phyloP scores from a whole-genome alignment of 2,329 filamentous ascomycete species.

The Trichoderma harzianum region DNA sequence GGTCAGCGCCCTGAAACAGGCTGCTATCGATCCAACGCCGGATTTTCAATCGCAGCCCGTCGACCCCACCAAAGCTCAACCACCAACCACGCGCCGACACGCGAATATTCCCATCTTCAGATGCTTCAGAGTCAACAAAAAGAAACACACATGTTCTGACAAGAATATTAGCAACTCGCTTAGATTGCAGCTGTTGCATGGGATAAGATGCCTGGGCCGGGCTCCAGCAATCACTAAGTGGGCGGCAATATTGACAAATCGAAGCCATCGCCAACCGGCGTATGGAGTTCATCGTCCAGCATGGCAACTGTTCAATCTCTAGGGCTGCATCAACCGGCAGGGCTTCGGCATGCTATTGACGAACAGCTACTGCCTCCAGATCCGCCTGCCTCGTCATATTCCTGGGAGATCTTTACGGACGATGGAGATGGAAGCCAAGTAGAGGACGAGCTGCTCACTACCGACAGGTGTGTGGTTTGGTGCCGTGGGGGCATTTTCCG shows the following conservation, averaged over 20 bases:
- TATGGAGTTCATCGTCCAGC: conserved; percentile 33
- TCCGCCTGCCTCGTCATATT: conserved; percentile 63
- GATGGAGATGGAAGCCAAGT: conserved; percentile 39
- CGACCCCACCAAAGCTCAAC: conserved; percentile 14
- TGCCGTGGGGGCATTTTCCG: conserved; percentile 80
- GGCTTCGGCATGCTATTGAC: conserved; percentile 75
- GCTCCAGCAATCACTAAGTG: neutral
- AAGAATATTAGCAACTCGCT: neutral
- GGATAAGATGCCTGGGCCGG: neutral
- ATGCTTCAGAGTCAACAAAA: neutral
- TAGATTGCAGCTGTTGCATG: neutral
- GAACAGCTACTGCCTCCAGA: conserved; percentile 73
- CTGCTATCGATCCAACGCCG: neutral
- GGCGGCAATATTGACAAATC: neutral
- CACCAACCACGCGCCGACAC: conserved; percentile 16
- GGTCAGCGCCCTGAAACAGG: neutral
- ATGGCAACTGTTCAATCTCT: conserved; percentile 93
- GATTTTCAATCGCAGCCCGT: neutral
- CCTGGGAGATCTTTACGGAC: conserved; percentile 64
- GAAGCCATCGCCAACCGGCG: conserved; percentile 20
- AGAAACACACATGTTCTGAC: neutral
- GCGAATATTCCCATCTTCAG: neutral
- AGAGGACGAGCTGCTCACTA: conserved; percentile 79
- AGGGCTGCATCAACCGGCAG: conserved; percentile 84
- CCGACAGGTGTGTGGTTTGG: conserved; percentile 78